Evolutionary conservation across 2,329 filamentous ascomycete species (phyloP).

Genomic region (Fusarium udum): DNA sequence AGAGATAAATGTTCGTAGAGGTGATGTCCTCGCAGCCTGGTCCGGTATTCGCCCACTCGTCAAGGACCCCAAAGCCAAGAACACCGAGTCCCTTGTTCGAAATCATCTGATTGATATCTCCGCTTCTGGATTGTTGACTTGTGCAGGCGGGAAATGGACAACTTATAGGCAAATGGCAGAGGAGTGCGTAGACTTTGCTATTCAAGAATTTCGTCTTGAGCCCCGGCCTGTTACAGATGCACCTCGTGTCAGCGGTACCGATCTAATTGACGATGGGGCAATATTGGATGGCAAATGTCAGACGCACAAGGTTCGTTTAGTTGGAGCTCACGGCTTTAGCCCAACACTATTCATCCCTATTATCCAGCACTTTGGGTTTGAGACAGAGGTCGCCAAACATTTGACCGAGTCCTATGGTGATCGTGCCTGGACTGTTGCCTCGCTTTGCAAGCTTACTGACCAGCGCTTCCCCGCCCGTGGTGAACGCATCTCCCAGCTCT

Average conservation of each 20-base stretch:
- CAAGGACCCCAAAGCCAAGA: constrained; percentile 81
- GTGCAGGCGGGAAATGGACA: constrained; percentile 91
- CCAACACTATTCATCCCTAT: constrained; percentile 93
- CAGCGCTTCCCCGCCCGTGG: constrained; percentile 85
- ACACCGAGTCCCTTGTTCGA: constrained; percentile 84
- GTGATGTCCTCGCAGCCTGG: constrained; percentile 91
- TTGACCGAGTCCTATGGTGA: constrained; percentile 89
- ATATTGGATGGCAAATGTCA: constrained; percentile 74
- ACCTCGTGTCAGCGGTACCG: constrained; percentile 75
- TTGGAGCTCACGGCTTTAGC: constrained; percentile 87
- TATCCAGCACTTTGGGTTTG: constrained; percentile 91
- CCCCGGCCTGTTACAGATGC: constrained; percentile 66
- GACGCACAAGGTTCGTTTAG: constrained; percentile 81
- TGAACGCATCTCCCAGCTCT: constrained; percentile 79
- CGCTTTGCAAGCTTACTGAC: constrained; percentile 79
- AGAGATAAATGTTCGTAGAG: constrained; percentile 84
- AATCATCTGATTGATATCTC: constrained; percentile 85
- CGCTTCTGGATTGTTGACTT: constrained; percentile 82
- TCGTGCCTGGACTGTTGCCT: constrained; percentile 88
- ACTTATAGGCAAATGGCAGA: constrained; percentile 95
- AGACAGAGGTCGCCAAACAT: constrained; percentile 92
- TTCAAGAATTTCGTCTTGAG: constrained; percentile 72
- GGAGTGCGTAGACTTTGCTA: constrained; percentile 84
- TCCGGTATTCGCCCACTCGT: constrained; percentile 86
- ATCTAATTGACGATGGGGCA: constrained; percentile 75